phyloP scores from a whole-genome alignment of 129 eudicot genomes.

The Sambucus nigra region DNA sequence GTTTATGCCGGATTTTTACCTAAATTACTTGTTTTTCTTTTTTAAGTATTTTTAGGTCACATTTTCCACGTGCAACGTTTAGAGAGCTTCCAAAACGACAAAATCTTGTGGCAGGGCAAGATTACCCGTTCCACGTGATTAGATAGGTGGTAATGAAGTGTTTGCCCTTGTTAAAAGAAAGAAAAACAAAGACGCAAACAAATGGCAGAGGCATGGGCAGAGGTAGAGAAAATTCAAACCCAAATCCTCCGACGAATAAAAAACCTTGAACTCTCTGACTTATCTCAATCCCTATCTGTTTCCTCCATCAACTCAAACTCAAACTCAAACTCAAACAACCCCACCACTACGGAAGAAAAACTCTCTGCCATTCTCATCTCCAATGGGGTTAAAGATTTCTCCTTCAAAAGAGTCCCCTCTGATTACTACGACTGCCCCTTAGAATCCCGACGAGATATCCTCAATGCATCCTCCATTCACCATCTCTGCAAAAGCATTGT shows the following conservation, averaged over 20 bases:
- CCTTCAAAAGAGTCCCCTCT: slow-evolving; percentile 61
- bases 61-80: too few species aligned
- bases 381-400: slow-evolving; percentile 55
- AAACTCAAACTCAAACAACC: slow-evolving; percentile 14
- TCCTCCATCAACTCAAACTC: slow-evolving; percentile 10
- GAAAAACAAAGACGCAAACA: background rate
- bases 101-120: too few species aligned
- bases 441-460: slow-evolving; percentile 62
- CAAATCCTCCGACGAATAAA: slow-evolving; percentile 55
- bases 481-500: slow-evolving; percentile 99
- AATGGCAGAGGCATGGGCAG: slow-evolving; percentile 40
- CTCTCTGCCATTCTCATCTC: slow-evolving; percentile 59
- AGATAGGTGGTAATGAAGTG: too few species aligned
- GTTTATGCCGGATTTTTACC: too few species aligned
- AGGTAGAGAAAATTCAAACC: slow-evolving; percentile 57
- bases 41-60: too few species aligned
- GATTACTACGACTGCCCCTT: slow-evolving; percentile 84
- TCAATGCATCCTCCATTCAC: slow-evolving; percentile 69
- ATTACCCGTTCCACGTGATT: too few species aligned
- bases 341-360: slow-evolving; percentile 54
- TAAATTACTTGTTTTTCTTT: too few species aligned
- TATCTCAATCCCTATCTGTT: slow-evolving; percentile 18
- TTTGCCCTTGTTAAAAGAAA: too few species aligned
- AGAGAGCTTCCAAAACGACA: too few species aligned
- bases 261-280: slow-evolving; percentile 48